Evolutionary conservation across 306 rosid species (phyloP), one percentile per base, ranked within the genome.

Genomic region (Malus asiatica): DNA sequence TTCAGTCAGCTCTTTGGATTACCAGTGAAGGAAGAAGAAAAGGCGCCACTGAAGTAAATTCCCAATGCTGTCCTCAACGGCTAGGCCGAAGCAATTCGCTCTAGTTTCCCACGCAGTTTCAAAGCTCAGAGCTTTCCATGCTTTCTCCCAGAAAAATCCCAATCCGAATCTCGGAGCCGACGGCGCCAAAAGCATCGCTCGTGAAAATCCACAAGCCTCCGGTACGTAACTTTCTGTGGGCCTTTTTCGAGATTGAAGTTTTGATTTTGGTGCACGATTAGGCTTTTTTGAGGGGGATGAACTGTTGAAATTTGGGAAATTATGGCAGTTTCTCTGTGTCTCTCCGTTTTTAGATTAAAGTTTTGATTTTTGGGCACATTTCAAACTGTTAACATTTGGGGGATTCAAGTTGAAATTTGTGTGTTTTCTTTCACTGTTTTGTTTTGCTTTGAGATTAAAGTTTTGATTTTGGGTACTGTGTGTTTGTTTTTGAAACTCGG

Each of bases 111-210:
- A 14, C 38, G 23, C 12, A 57, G 38, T 72, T 72, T 72, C 76
- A 13, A 72, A 58, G 38, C 9, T 72, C 53, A 22, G 76, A 72
- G 67, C 67, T 72, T 57, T 72, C 18, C 76, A 57, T 22, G 53
- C 38, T 35, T 25, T 35, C 53, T 57, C 53, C 61, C 52, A 42
- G 11, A 23, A 35, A 35, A 11, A 6, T 40, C 67, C 23, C 22
- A 33, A 55, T 19, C 20, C 29, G 13, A 71, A 35, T n/a, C 48
- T 35, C n/a, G 18, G 51, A 38, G 76, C 58, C 11, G 44, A 57
- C 38, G 76, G 20, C 4, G 19, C 44, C 38, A 35, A 66, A 72
- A 38, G 59, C 76, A 23, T 63, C 23, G 68, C 68, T 25, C 67
- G 32, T 15, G 19, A 51, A 51, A 70, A 12, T 25, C 29, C 74